Conservation (phyloP, 2,329 filamentous ascomycete genomes). For the Coniella vitis region DNA sequence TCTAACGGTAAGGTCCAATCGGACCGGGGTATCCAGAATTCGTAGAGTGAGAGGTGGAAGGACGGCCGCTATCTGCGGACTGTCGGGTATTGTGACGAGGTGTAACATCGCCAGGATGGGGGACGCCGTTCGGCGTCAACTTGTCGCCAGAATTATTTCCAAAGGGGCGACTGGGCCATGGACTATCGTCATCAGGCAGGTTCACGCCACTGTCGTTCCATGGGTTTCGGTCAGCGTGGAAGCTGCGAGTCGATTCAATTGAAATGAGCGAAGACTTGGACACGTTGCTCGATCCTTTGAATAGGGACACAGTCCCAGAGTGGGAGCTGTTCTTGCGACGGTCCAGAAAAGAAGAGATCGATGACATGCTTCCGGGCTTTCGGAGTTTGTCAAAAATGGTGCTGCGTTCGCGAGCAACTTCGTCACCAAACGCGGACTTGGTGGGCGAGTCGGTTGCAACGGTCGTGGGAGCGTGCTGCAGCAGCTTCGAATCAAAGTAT, state of each 20-base stretch:
- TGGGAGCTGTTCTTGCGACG: conserved; percentile 90
- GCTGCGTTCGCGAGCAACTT: conserved; percentile 70
- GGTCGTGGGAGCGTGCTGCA: conserved; percentile 82
- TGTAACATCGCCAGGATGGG: conserved; percentile 73
- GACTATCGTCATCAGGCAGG: conserved; percentile 77
- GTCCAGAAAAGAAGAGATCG: conserved; percentile 91
- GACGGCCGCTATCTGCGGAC: conserved; percentile 85
- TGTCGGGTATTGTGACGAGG: conserved; percentile 77
- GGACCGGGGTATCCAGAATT: conserved; percentile 94
- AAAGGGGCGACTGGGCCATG: conserved; percentile 56
- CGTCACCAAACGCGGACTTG: conserved; percentile 75
- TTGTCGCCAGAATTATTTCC: conserved; percentile 60
- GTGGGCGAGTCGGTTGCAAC: conserved; percentile 83
- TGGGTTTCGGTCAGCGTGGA: conserved; percentile 85
- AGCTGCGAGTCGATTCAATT: conserved; percentile 89
- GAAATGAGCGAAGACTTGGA: conserved; percentile 95
- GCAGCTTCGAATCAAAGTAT: conserved; percentile 93
- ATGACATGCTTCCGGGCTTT: conserved; percentile 90
- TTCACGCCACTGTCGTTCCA: conserved; percentile 99
- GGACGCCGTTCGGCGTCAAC: conserved; percentile 47
- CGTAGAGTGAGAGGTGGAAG: conserved; percentile 90
- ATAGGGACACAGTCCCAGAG: conserved; percentile 74
- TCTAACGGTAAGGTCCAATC: conserved; percentile 86
- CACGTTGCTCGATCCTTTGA: conserved; percentile 85
- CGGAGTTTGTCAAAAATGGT: conserved; percentile 87